Evolutionary conservation across 78 protist genomes (phyloP).

Genomic region (Bigelowiella natans): DNA sequence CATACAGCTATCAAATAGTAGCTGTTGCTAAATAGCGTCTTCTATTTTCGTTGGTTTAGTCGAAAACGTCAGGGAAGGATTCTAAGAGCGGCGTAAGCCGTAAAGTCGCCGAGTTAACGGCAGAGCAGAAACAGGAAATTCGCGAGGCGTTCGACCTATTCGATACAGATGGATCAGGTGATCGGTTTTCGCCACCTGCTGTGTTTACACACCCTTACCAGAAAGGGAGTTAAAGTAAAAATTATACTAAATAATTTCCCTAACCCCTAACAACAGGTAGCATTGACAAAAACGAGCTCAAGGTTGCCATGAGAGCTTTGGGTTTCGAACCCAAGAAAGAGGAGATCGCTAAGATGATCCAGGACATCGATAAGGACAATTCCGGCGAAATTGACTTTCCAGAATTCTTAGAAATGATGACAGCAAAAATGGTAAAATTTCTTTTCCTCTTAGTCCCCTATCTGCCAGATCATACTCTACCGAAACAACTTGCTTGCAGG

Average conservation of each 20-base stretch:
- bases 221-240: background rate
- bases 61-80: no score
- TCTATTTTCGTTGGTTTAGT: no score
- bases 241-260: background rate
- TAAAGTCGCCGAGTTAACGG: constrained; percentile 52
- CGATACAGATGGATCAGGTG: constrained; percentile 55
- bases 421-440: constrained; percentile 64
- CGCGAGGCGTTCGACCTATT: constrained; percentile 56
- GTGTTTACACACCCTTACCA: no score
- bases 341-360: constrained; percentile 63
- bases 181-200: background rate
- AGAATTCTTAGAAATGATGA: constrained; percentile 80
- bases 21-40: no score
- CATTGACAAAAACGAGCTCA: constrained; percentile 81
- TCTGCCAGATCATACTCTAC: background rate
- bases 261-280: constrained; percentile 40
- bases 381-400: constrained; percentile 66
- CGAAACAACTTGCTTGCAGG: background rate
- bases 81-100: no score
- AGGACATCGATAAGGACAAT: constrained; percentile 72
- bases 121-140: constrained; percentile 58
- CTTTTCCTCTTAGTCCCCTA: background rate
- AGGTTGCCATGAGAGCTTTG: constrained; percentile 88
- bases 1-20: no score
- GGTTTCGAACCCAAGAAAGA: constrained; percentile 89